A percentile compares a stretch with the other conserved stretches of the same genome.
These are phyloP conservation scores for Marsdenia floribunda DNA, from an alignment of 257 asterid genomes.

Conservation along the genomic window DNA sequence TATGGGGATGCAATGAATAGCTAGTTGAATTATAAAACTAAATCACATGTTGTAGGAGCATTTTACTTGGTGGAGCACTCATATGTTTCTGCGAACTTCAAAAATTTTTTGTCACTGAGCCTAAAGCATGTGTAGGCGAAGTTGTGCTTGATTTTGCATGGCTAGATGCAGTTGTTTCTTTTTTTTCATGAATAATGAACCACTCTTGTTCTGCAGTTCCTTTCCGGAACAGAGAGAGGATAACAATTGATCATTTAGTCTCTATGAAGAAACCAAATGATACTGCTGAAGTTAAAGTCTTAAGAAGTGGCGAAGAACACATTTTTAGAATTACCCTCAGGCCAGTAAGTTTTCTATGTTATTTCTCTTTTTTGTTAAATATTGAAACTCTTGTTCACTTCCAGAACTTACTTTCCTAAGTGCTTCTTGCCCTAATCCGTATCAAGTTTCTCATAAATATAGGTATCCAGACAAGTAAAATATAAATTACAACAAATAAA, in stretches of 20 bases:
- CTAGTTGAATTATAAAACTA: background rate
- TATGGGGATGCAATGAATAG: background rate
- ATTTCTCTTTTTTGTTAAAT: background rate
- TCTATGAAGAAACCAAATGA: constrained; percentile 98
- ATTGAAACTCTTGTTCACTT: background rate
- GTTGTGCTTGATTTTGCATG: constrained; percentile 5
- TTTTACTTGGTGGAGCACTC: background rate
- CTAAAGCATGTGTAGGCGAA: background rate
- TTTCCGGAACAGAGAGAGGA: constrained; percentile 91
- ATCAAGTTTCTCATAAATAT: background rate
- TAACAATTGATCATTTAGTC: constrained; percentile 90
- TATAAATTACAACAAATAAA: background rate
- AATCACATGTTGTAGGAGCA: background rate
- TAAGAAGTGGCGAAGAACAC: constrained; percentile 72
- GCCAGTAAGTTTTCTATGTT: constrained; percentile 60
- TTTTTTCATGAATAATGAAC: background rate
- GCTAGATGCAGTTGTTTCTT: background rate
- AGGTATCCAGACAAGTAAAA: background rate
- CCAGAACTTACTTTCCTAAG: background rate
- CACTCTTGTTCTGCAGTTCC: constrained; percentile 52
- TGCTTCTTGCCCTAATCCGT: background rate
- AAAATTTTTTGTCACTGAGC: background rate
- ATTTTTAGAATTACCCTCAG: constrained; percentile 59
- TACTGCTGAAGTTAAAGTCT: constrained; percentile 63
- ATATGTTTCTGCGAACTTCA: background rate